phyloP scores from a whole-genome alignment of 768 basidiomycete genomes.

The Naganishia kalamii region DNA sequence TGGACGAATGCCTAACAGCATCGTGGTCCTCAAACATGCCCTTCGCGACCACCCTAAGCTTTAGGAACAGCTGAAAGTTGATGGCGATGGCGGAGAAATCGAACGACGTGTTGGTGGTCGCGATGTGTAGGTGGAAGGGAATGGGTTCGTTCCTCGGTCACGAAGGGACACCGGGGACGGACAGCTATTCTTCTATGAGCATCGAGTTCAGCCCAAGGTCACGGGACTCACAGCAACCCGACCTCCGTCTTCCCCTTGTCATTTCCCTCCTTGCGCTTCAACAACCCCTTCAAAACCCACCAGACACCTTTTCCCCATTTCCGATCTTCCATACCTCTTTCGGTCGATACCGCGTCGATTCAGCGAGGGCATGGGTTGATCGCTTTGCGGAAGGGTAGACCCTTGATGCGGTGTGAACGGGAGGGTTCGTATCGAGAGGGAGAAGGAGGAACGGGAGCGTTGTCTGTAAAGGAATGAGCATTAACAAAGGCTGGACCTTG shows the following conservation, averaged over 20 bases:
- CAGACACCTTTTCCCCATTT: neutral
- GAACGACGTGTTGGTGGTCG: neutral
- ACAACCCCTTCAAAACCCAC: neutral
- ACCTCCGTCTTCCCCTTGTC: neutral
- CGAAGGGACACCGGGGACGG: neutral
- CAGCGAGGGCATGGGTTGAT: neutral
- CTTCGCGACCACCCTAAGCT: constrained; percentile 3
- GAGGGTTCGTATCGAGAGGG: neutral
- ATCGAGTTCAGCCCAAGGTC: neutral
- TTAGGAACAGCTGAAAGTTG: constrained; percentile 4
- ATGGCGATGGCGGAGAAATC: neutral
- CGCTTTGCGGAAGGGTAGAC: no score
- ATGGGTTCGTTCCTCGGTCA: constrained; percentile 5
- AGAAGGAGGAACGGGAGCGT: constrained; percentile 2
- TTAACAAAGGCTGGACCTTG: no score
- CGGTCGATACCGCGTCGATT: neutral
- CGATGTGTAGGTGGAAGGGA: neutral
- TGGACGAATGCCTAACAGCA: neutral
- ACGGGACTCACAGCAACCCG: neutral
- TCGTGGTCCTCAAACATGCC: neutral
- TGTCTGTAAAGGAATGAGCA: neutral
- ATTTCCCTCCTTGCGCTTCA: constrained; percentile 2
- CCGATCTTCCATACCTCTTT: neutral
- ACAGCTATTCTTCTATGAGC: neutral
- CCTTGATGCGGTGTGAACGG: neutral